Evolutionary conservation across 177 flowering plant genomes (phyloP).

Genomic region (Tripterygium wilfordii): DNA sequence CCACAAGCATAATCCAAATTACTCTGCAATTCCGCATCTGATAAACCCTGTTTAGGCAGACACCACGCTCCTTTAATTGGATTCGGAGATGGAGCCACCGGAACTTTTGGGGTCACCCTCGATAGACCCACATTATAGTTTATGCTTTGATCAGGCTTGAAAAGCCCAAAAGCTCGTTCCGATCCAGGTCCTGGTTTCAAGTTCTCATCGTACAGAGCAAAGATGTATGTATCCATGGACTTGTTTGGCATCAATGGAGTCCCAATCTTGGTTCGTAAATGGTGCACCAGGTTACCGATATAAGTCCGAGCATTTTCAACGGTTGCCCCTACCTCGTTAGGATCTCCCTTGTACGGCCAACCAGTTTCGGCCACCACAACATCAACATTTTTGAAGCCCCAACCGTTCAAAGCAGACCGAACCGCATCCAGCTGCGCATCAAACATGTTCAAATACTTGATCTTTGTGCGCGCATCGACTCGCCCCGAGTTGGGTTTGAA

Average conservation of each 20-base stretch:
- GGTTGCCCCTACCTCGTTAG: constrained; percentile 63
- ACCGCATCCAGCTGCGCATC: constrained; percentile 95
- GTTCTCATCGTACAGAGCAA: constrained; percentile 88
- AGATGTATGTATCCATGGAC: constrained; percentile 80
- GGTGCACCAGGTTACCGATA: constrained; percentile 72
- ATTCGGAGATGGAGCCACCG: constrained; percentile 26
- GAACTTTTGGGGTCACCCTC: constrained; percentile 27
- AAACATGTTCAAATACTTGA: constrained; percentile 86
- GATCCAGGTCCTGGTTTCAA: constrained; percentile 83
- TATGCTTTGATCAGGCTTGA: constrained; percentile 71
- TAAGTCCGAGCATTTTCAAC: constrained; percentile 83
- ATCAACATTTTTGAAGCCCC: constrained; percentile 66
- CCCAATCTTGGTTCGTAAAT: constrained; percentile 76
- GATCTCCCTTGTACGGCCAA: constrained; percentile 88
- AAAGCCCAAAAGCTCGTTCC: constrained; percentile 86
- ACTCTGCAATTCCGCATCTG: constrained; percentile 59
- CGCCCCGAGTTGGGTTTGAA: constrained; percentile 78
- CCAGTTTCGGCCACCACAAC: constrained; percentile 96
- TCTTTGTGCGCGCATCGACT: constrained; percentile 59
- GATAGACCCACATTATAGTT: constrained; percentile 69
- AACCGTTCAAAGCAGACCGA: constrained; percentile 54
- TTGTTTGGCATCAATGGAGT: constrained; percentile 96
- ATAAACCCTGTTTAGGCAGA: constrained; percentile 55
- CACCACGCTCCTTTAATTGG: constrained; percentile 46
- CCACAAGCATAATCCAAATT: constrained; percentile 80